A percentile compares a stretch with the other conserved stretches of the same genome.
These are phyloP conservation scores for Claviceps pazoutovae DNA, from an alignment of 2,329 filamentous ascomycete species.

Conservation along the genomic window DNA sequence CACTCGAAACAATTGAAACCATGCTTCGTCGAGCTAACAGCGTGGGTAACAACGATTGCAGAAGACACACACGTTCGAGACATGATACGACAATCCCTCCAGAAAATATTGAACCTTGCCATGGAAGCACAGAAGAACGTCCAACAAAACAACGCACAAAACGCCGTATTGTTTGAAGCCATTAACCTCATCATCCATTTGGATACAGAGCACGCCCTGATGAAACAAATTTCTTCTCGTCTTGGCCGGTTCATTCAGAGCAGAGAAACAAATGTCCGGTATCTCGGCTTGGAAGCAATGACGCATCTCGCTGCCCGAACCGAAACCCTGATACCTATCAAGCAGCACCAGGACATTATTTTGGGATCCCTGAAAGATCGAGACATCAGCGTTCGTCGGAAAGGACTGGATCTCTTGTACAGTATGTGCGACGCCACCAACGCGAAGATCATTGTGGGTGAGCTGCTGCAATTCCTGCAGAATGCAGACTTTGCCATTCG, in stretches of 20 bases:
- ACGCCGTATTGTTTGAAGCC: slow-evolving; percentile 93
- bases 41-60: slow-evolving; percentile 18
- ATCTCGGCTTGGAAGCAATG: slow-evolving; percentile 93
- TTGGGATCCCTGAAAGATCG: slow-evolving; percentile 86
- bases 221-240: slow-evolving; percentile 87
- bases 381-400: slow-evolving; percentile 92
- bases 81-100: slow-evolving; percentile 81
- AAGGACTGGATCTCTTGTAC: slow-evolving; percentile 90
- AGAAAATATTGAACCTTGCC: slow-evolving; percentile 80
- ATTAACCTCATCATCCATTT: slow-evolving; percentile 98
- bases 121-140: slow-evolving; percentile 96
- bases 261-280: slow-evolving; percentile 91
- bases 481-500: slow-evolving; percentile 95
- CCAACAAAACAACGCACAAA: slow-evolving; percentile 97
- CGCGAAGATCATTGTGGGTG: slow-evolving; percentile 80
- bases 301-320: slow-evolving; percentile 88
- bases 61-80: slow-evolving; percentile 86
- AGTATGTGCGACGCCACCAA: slow-evolving; percentile 99
- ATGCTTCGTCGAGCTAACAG: neutral
- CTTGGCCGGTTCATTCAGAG: slow-evolving; percentile 94
- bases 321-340: slow-evolving; percentile 91
- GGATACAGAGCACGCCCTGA: slow-evolving; percentile 83
- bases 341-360: slow-evolving; percentile 94
- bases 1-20: neutral
- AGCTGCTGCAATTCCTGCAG: slow-evolving; percentile 86